Base-by-base conservation (phyloP, 2,329 filamentous ascomycete genomes). In the Neofusicoccum umdonicola region DNA sequence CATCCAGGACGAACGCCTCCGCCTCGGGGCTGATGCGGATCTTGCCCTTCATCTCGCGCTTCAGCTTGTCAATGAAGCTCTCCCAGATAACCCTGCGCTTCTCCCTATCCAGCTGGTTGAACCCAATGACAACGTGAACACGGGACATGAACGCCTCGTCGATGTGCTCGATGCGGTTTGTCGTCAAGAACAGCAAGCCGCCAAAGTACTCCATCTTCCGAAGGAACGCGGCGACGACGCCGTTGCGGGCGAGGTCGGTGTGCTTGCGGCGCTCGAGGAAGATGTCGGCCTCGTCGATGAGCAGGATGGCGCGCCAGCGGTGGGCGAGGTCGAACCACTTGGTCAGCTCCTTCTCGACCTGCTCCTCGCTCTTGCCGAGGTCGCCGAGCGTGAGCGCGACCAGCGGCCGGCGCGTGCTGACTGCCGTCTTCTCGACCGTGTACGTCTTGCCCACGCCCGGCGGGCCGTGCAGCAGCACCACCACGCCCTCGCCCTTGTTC, bases 191-290 rank as follows among this genome's bases (percentile, higher is more conserved):
- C 61, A 77, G 69, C 47, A 72, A 70, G 54, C 74, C 74, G 13
- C 65, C 45, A 19, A 63, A 64, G 37, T 64, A 66, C 41, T 66
- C 65, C 44, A 66, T 50, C n/a, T 45, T 51, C 9, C 65, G 61
- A 4, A 66, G 56, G 50, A 66, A 66, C 2, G 60, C 64, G 5
- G 68, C 67, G 0, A 70, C 69, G 3, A 85, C 74, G 58, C 80
- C 82, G 69, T 85, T 85, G 15, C 82, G 77, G 44, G 75, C 74
- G 15, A 85, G 77, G 68, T 85, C 80, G 41, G 76, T 75, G 41
- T 77, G 76, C 62, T 80, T 74, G 4, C 83, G 77, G 70, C 80
- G 75, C 1, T 80, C 79, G 72, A 85, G 79, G 71, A 84, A 85
- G 4, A 85, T 81, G 66, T 66, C 65, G 13, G 65, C 65, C 56